phyloP scores from a whole-genome alignment of 2,329 filamentous ascomycete species.

The Colletotrichum kahawae region DNA sequence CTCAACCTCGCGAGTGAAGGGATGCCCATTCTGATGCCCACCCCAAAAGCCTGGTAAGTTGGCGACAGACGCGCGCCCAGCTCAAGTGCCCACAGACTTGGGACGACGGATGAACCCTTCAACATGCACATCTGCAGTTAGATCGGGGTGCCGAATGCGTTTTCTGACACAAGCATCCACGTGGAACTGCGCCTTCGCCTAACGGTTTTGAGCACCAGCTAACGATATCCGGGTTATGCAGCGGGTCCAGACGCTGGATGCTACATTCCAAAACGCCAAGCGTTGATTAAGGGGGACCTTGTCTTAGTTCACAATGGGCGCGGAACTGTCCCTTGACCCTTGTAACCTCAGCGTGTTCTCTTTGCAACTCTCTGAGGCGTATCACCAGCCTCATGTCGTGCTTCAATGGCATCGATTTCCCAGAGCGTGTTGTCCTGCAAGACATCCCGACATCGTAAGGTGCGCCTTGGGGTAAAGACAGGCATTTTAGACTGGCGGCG shows the following conservation, averaged over 20 bases:
- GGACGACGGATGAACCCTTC: background rate
- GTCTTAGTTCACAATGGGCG: background rate
- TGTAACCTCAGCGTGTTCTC: background rate
- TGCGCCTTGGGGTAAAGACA: background rate
- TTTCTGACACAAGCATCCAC: constrained; percentile 12
- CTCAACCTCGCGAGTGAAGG: background rate
- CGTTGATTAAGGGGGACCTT: constrained; percentile 13
- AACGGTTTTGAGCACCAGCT: background rate
- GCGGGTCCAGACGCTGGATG: background rate
- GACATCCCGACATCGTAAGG: background rate
- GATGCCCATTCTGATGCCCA: background rate
- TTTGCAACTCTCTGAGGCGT: background rate
- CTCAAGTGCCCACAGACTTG: background rate
- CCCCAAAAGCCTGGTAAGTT: constrained; percentile 6
- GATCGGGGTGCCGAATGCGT: background rate
- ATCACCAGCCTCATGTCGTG: background rate
- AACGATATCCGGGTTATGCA: background rate
- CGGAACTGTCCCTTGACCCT: background rate
- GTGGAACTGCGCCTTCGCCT: constrained; percentile 2
- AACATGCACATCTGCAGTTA: background rate
- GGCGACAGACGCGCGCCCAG: constrained; percentile 13
- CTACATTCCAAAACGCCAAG: constrained; percentile 15
- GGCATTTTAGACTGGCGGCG: background rate
- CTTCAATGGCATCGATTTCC: background rate
- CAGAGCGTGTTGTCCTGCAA: background rate